These are phyloP conservation scores for Penicillium frequentans DNA, from an alignment of 2,329 filamentous ascomycete genomes.

Conservation along the genomic window DNA sequence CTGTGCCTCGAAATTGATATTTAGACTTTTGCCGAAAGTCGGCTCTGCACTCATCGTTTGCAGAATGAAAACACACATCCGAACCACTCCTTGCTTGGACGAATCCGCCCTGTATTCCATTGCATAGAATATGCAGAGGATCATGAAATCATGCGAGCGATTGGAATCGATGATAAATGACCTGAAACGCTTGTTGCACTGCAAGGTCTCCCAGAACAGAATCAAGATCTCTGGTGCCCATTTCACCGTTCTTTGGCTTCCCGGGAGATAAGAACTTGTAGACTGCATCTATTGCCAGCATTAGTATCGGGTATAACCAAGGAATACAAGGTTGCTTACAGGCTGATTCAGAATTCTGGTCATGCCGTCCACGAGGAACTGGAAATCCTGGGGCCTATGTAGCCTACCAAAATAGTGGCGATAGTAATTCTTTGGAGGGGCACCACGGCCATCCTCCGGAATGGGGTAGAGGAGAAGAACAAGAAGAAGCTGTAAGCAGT, in stretches of 20 bases:
- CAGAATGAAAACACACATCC: conserved; percentile 96
- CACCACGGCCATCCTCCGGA: conserved; percentile 67
- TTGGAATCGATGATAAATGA: conserved; percentile 97
- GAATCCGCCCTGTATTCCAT: conserved; percentile 84
- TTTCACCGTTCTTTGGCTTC: conserved; percentile 74
- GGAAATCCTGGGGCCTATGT: conserved; percentile 93
- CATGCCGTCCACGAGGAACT: conserved; percentile 95
- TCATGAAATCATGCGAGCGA: conserved; percentile 86
- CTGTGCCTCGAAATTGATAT: conserved; percentile 83
- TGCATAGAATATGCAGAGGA: conserved; percentile 88
- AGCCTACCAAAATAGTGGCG: conserved; percentile 87
- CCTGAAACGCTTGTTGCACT: conserved; percentile 96
- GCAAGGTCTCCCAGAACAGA: conserved; percentile 94
- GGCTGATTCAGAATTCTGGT: conserved; percentile 89
- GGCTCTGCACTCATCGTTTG: conserved; percentile 93
- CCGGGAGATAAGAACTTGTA: conserved; percentile 83
- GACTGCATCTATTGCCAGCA: conserved; percentile 65
- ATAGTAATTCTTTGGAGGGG: conserved; percentile 83
- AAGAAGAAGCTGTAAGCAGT: conserved; percentile 87
- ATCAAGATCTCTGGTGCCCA: conserved; percentile 96
- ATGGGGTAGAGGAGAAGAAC: conserved; percentile 83
- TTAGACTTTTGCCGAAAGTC: conserved; percentile 85
- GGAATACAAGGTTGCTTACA: conserved; percentile 36
- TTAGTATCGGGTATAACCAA: background rate
- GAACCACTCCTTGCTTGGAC: conserved; percentile 85